Base-by-base conservation (phyloP, 768 basidiomycete genomes). In the Austroboletus festivus region DNA sequence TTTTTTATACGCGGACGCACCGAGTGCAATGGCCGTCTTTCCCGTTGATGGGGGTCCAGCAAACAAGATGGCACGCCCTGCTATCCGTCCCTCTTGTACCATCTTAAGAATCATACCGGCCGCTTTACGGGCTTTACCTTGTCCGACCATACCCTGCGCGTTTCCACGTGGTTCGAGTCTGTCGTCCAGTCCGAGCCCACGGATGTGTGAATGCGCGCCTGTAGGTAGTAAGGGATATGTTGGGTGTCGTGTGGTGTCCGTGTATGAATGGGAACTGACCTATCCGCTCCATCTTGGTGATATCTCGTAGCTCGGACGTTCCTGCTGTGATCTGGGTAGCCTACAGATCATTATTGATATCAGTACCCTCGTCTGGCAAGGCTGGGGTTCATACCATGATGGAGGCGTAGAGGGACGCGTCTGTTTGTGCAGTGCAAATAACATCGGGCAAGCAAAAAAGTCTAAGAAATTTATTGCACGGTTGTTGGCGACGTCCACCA, bases 71-170 rank as follows among this genome's bases (percentile, higher is more conserved):
- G 93, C 93, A 49, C 94, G 81, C 20, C 96, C 96, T 0, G 96
- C 93, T 60, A 98, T 97, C 49, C 86, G 78, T 16, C 93, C 93
- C 60, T 96, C 92, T 67, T 96, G 90, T 6, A 98, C 93, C 94
- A 99, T 95, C 71, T 88, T 94, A 60, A 98, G 79, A 52, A 97
- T 93, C 78, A 98, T 88, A 2, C 96, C 96, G 0, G 95, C 96
- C 0, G 96, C 95, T 68, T 96, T 96, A 38, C 96, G 83, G 19
- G 96, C 96, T 64, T 93, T 93, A 3, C 76, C 89, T 64, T 99
- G 96, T 0, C 96, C 96, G 21, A 99, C 95, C 85, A 99, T 96
- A 4, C 96, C 96, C 64, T 98, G 92, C 0, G 88, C 81, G 65
- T 85, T 90, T 28, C 76, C 80, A 18, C 93, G 82, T 13, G 95